Evolutionary conservation across 164 flowering plant species (phyloP).

Genomic region (Macadamia integrifolia): DNA sequence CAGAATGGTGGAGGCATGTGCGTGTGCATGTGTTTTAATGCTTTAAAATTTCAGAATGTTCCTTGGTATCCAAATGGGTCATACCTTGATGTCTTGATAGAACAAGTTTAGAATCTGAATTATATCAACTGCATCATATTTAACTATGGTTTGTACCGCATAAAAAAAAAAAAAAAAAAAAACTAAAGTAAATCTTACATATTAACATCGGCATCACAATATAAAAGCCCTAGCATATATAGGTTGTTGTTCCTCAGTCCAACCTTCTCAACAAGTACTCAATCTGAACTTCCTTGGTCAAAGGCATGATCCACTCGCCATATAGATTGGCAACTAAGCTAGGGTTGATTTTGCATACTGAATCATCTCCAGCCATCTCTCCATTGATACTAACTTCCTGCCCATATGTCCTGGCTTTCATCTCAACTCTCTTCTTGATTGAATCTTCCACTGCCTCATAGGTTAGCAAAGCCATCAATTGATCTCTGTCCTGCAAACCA

Average conservation of each 20-base stretch:
- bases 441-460: conserved; percentile 67
- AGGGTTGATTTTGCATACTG: conserved; percentile 77
- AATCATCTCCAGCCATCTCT: conserved; percentile 25
- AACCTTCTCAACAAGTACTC: conserved; percentile 71
- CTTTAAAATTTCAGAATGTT: too few relatives aligned
- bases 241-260: conserved; percentile 31
- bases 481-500: conserved; percentile 49
- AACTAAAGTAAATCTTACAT: not conserved
- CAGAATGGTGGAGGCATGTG: too few relatives aligned
- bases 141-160: not conserved
- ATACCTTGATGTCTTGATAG: not conserved
- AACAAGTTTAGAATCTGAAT: not conserved
- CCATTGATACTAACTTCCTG: conserved; percentile 42
- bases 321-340: conserved; percentile 70
- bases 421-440: conserved; percentile 65
- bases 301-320: conserved; percentile 93
- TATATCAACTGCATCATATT: not conserved
- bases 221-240: not conserved
- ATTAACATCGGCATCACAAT: not conserved
- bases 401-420: conserved; percentile 65
- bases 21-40: too few relatives aligned
- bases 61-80: not conserved
- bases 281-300: conserved; percentile 90
- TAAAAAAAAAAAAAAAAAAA: too few relatives aligned
- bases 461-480: conserved; percentile 64